Conservation (phyloP, 257 asterid genomes). For the Solanum virginianum region DNA sequence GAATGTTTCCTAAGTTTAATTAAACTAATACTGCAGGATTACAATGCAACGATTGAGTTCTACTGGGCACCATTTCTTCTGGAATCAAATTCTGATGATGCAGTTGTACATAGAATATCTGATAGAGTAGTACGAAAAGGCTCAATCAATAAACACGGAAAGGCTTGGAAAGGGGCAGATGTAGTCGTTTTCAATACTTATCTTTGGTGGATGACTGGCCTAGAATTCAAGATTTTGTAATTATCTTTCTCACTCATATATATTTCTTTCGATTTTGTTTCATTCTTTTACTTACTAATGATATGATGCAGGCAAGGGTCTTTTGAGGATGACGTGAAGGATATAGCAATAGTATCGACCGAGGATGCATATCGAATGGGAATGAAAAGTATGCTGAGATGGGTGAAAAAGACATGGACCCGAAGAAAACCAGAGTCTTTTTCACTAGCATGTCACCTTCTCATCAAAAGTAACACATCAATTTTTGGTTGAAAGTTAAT, state of each 20-base stretch:
- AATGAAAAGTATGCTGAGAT: conserved; percentile 43
- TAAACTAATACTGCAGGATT: conserved; percentile 29
- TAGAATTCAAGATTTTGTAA: conserved; percentile 40
- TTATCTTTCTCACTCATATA: background rate
- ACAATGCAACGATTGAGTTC: conserved; percentile 61
- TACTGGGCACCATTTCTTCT: conserved; percentile 86
- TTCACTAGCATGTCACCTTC: conserved; percentile 70
- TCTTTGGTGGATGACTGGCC: conserved; percentile 74
- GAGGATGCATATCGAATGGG: conserved; percentile 61
- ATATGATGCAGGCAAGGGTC: conserved; percentile 38
- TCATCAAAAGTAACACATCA: conserved; percentile 35
- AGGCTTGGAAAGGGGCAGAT: conserved; percentile 62
- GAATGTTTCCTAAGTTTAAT: background rate
- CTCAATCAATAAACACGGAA: conserved; percentile 54
- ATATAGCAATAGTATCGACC: conserved; percentile 15
- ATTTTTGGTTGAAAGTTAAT: background rate
- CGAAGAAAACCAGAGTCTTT: conserved; percentile 36
- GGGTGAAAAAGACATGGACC: conserved; percentile 56
- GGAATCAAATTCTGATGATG: conserved; percentile 79
- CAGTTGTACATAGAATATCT: conserved; percentile 30
- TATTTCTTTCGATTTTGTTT: background rate
- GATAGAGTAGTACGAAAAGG: conserved; percentile 55
- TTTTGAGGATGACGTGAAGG: conserved; percentile 41
- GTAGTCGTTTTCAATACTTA: conserved; percentile 70
- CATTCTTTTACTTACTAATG: background rate